Evolutionary conservation across 2,329 filamentous ascomycete species (phyloP).

Genomic region (Penicillium sp.): DNA sequence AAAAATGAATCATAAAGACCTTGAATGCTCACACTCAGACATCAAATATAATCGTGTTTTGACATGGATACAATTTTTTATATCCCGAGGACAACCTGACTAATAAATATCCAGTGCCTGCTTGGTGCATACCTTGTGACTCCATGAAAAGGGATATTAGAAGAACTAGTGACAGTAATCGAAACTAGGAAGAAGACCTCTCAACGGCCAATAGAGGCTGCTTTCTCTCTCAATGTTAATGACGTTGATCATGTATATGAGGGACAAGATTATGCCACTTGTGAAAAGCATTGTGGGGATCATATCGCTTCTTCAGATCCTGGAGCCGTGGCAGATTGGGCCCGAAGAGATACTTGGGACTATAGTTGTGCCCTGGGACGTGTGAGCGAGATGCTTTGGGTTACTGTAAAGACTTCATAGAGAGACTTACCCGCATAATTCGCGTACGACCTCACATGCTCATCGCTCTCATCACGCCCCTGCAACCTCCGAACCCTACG

Average conservation of each 20-base stretch:
- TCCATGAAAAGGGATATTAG: no score
- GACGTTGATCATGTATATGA: neutral
- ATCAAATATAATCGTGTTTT: no score
- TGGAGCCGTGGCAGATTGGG: constrained; percentile 14
- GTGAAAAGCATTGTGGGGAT: constrained; percentile 22
- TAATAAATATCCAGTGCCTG: no score
- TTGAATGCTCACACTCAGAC: no score
- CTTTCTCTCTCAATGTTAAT: no score
- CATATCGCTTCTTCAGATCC: constrained; percentile 21
- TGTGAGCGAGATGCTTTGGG: neutral
- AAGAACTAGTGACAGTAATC: no score
- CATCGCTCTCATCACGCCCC: neutral
- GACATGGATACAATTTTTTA: no score
- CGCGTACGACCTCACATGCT: neutral
- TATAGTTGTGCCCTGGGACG: constrained; percentile 9
- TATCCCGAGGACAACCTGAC: no score
- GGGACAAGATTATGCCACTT: constrained; percentile 14
- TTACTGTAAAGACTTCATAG: neutral
- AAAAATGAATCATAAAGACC: no score
- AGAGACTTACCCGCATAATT: constrained; percentile 19
- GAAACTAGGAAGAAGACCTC: no score
- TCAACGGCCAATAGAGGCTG: no score
- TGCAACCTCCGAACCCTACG: neutral
- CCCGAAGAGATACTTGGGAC: constrained; percentile 1
- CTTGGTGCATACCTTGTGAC: no score